phyloP scores from a whole-genome alignment of 2,329 filamentous ascomycete species.

The Cladosporium cucumerinum region DNA sequence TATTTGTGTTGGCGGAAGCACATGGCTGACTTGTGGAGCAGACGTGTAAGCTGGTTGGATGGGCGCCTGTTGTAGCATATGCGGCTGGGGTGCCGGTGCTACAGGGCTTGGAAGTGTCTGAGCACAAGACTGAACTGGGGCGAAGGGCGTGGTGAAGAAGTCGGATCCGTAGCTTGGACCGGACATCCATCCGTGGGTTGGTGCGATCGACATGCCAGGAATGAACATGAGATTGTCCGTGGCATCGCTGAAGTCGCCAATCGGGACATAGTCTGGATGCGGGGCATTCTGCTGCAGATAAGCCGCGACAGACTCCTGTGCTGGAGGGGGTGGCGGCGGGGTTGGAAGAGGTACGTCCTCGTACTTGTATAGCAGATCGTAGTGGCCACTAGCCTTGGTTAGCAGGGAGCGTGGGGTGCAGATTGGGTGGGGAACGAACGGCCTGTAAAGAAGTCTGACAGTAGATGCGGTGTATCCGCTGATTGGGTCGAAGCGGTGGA shows the following conservation, averaged over 20 bases:
- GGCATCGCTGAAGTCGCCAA: constrained; percentile 21
- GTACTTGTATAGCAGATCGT: constrained; percentile 83
- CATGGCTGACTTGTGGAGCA: constrained; percentile 26
- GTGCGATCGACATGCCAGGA: constrained; percentile 44
- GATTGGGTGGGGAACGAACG: constrained; percentile 45
- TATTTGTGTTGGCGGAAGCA: constrained; percentile 28
- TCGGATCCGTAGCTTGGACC: constrained; percentile 28
- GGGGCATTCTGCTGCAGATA: constrained; percentile 29
- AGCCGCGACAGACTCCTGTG: constrained; percentile 25
- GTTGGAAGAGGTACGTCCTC: constrained; percentile 44
- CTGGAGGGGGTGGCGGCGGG: constrained; percentile 22
- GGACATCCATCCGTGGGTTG: constrained; percentile 26
- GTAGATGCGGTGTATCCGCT: constrained; percentile 53
- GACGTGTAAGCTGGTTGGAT: constrained; percentile 28
- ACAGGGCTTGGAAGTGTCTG: constrained; percentile 26
- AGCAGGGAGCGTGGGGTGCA: constrained; percentile 19
- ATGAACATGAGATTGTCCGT: constrained; percentile 44
- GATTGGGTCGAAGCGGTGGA: constrained; percentile 59
- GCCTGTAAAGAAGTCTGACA: constrained; percentile 65
- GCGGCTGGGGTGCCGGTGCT: constrained; percentile 28
- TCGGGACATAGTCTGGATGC: constrained; percentile 5
- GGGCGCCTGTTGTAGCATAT: constrained; percentile 27
- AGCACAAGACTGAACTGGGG: constrained; percentile 25
- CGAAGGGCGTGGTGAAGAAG: constrained; percentile 24
- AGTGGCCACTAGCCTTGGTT: constrained; percentile 64